Base-by-base conservation (phyloP, 495 filamentous ascomycete genomes). In the Parmelia sp. region DNA sequence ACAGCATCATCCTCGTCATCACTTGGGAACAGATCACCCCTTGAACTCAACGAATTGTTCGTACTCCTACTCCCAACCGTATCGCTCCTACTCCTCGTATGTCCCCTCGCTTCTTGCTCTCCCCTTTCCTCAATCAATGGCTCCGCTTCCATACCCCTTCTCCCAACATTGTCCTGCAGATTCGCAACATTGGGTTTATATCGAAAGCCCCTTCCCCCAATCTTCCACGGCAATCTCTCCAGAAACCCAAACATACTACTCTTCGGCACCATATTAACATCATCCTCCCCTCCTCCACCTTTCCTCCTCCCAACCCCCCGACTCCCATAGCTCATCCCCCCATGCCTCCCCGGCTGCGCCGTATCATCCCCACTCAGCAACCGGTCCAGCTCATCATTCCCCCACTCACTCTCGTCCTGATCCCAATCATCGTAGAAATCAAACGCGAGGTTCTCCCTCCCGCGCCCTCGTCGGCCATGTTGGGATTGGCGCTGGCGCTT, bases 361-460 rank as follows among this genome's bases (percentile, higher is more conserved):
- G 78, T 70, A 21, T 88, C 88, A 47, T 85, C 88, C 19, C 91
- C 91, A 4, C 89, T 91, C 58, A 97, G 74, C 66, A 97, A 77
- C 37, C 90, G 82, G 76, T 97, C 94, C 74, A 96, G 83, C 74
- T 97, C 92, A 61, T 92, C 92, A 65, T 88, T 88, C 0, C 86
- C 88, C 79, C 86, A 89, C 65, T 83, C 82, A 37, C 83, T 83
- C 31, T 89, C 86, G 61, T 86, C 84, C 61, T 92, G 90, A 58
- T 96, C 90, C 91, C 93, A 96, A 71, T 96, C 92, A 73, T 98
- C 94, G 77, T 98, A 98, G 78, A 98, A 98, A 69, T 96, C 95
- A 69, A 98, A 98, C 66, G 84, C 89, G 47, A 87, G 84, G 71
- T 96, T 92, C 33, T 90, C 86, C 45, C 85, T 76, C 14, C 86